Conservation (phyloP, 1,139 yeast species). For the Kluyveromyces sp. region DNA sequence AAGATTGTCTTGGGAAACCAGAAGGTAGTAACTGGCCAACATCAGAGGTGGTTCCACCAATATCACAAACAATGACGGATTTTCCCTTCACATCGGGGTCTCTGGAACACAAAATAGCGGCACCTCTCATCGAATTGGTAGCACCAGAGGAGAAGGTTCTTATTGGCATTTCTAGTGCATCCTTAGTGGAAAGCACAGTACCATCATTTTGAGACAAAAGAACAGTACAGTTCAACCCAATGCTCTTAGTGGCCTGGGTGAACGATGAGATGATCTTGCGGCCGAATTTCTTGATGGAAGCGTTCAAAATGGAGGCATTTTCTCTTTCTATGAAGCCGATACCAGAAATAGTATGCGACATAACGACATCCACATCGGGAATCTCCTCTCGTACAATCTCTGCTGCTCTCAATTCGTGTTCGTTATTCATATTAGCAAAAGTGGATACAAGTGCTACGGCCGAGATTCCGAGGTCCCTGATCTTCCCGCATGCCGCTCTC, state of each 20-base stretch:
- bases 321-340: slow-evolving; percentile 38
- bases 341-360: slow-evolving; percentile 35
- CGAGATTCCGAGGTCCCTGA: slow-evolving; percentile 28
- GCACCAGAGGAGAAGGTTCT: slow-evolving; percentile 40
- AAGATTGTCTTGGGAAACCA: slow-evolving; percentile 37
- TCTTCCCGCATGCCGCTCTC: slow-evolving; percentile 25
- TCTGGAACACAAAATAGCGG: slow-evolving; percentile 34
- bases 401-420: slow-evolving; percentile 33
- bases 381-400: slow-evolving; percentile 26
- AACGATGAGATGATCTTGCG: slow-evolving; percentile 33
- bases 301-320: slow-evolving; percentile 38
- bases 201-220: slow-evolving; percentile 40
- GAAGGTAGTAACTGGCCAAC: slow-evolving; percentile 35
- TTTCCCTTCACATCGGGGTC: slow-evolving; percentile 26
- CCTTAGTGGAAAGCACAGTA: slow-evolving; percentile 33
- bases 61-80: slow-evolving; percentile 34
- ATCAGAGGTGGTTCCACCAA: slow-evolving; percentile 42
- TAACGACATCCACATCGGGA: slow-evolving; percentile 32
- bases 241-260: slow-evolving; percentile 27
- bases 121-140: slow-evolving; percentile 42
- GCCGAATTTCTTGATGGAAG: slow-evolving; percentile 36
- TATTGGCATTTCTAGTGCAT: slow-evolving; percentile 34
- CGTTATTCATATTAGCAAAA: slow-evolving; percentile 32
- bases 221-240: slow-evolving; percentile 33
- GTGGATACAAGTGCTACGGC: slow-evolving; percentile 35